Percentiles rank a stretch among this genome's conserved stretches.
phyloP scores from a whole-genome alignment of 805 yeast genomes.

The Candida nemodendra region DNA sequence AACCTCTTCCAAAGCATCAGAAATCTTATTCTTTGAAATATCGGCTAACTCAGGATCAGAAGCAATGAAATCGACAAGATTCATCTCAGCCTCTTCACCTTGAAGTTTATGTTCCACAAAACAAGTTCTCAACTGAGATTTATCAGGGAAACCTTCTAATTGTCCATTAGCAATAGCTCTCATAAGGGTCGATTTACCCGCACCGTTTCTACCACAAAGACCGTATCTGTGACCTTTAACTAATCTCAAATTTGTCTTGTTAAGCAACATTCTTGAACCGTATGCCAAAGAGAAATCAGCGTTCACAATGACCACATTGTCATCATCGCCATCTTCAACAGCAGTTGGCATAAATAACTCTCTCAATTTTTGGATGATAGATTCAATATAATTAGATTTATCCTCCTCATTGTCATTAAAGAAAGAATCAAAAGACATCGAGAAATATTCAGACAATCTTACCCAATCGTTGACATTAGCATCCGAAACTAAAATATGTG shows the following conservation, averaged over 20 bases:
- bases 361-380: constrained; percentile 48
- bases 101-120: constrained; percentile 96
- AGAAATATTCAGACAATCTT: constrained; percentile 55
- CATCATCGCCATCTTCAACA: constrained; percentile 61
- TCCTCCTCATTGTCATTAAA: constrained; percentile 33
- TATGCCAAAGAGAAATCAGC: constrained; percentile 95
- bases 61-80: constrained; percentile 83
- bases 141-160: constrained; percentile 94
- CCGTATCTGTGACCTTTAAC: constrained; percentile 97
- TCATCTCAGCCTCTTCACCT: constrained; percentile 90
- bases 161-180: constrained; percentile 96
- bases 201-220: constrained; percentile 97
- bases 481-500: constrained; percentile 54
- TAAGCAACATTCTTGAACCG: constrained; percentile 94
- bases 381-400: constrained; percentile 40
- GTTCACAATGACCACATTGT: constrained; percentile 88
- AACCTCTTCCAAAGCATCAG: constrained; percentile 74
- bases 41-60: constrained; percentile 75
- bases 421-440: constrained; percentile 37
- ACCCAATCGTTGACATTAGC: constrained; percentile 75
- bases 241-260: constrained; percentile 85
- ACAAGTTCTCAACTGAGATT: constrained; percentile 83
- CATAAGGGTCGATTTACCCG: constrained; percentile 97
- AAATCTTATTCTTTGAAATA: constrained; percentile 67
- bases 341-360: constrained; percentile 54